These are phyloP conservation scores for Fonsecaea erecta DNA, from an alignment of 2,329 filamentous ascomycete species.

Conservation along the genomic window DNA sequence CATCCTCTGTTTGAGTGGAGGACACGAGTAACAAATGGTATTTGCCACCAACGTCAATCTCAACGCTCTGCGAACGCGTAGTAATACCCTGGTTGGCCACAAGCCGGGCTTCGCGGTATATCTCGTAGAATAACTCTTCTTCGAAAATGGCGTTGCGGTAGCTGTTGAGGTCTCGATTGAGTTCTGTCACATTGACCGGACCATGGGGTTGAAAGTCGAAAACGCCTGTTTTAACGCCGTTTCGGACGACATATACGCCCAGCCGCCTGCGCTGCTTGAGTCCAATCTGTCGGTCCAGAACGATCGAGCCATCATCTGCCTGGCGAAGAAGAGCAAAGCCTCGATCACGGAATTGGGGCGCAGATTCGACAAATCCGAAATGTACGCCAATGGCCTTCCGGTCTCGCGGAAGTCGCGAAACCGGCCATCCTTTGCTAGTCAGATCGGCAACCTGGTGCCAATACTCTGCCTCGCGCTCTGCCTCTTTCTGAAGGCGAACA, in stretches of 20 bases:
- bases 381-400: constrained; percentile 78
- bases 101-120: constrained; percentile 77
- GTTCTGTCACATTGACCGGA: constrained; percentile 38
- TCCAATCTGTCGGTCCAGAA: constrained; percentile 65
- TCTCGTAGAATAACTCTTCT: constrained; percentile 85
- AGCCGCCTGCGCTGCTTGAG: constrained; percentile 63
- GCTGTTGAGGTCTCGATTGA: constrained; percentile 43
- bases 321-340: constrained; percentile 82
- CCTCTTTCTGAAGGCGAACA: constrained; percentile 73
- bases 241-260: constrained; percentile 56
- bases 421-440: constrained; percentile 81
- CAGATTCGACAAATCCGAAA: constrained; percentile 83
- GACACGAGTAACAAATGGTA: constrained; percentile 71
- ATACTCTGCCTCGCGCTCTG: constrained; percentile 79
- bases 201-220: constrained; percentile 10
- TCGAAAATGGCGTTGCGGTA: constrained; percentile 59
- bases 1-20: constrained; percentile 61
- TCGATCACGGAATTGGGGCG: constrained; percentile 64
- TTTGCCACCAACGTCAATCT: constrained; percentile 58
- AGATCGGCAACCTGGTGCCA: constrained; percentile 86
- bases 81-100: constrained; percentile 73
- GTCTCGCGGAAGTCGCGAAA: constrained; percentile 76
- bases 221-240: constrained; percentile 25
- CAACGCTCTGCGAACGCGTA: constrained; percentile 63
- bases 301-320: constrained; percentile 73